Conservation (phyloP, 2,329 filamentous ascomycete species). For the Pseudocercospora macadamiae region DNA sequence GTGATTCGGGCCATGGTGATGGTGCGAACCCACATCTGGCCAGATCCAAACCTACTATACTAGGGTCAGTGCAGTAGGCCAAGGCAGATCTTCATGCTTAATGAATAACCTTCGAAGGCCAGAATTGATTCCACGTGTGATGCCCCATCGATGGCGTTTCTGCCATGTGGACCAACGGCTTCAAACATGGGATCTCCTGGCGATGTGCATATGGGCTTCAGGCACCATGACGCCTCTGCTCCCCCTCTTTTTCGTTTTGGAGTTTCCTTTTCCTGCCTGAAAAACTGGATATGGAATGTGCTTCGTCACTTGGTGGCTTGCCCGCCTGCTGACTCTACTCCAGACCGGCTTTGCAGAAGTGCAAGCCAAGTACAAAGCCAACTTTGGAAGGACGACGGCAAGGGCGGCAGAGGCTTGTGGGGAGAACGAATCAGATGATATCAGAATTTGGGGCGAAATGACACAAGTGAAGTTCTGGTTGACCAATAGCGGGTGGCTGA, state of each 20-base stretch:
- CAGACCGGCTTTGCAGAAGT: not conserved
- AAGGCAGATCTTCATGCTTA: not conserved
- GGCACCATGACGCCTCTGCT: too few species aligned
- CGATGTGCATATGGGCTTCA: not conserved
- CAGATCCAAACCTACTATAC: too few species aligned
- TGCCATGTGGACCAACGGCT: not conserved
- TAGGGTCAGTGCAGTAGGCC: too few species aligned
- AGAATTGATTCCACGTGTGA: not conserved
- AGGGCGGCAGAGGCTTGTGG: not conserved
- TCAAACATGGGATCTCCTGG: not conserved
- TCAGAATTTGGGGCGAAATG: not conserved
- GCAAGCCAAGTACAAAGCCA: not conserved
- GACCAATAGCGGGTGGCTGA: constrained; percentile 2
- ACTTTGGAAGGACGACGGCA: not conserved
- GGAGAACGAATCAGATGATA: not conserved
- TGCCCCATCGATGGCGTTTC: not conserved
- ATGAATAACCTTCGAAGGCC: not conserved
- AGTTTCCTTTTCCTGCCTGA: too few species aligned
- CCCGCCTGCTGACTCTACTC: not conserved
- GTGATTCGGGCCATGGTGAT: not conserved
- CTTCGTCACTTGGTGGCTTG: not conserved
- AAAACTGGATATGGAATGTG: too few species aligned
- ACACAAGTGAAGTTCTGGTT: not conserved
- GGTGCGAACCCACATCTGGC: not conserved
- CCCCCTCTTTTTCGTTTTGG: too few species aligned